These are phyloP conservation scores for Apiospora phragmitis DNA, from an alignment of 2,329 filamentous ascomycete species.

Conservation along the genomic window DNA sequence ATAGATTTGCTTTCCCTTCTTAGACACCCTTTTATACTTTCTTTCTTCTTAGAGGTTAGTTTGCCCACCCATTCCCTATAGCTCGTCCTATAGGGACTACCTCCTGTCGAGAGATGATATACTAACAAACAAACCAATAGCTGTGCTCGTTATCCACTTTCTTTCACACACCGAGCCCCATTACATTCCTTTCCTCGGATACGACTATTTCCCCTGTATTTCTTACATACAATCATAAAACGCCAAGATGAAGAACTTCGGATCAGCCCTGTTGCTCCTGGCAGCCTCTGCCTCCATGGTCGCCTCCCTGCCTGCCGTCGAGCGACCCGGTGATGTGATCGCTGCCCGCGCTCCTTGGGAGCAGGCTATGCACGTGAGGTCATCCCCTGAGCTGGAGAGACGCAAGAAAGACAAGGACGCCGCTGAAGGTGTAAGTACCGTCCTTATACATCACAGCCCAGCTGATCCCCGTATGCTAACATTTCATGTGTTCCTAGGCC, in stretches of 20 bases:
- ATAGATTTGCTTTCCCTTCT: constrained; percentile 8
- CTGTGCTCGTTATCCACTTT: constrained; percentile 11
- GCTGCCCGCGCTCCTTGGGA: constrained; percentile 11
- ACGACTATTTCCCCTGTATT: neutral
- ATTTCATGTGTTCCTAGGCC: neutral
- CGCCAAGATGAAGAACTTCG: constrained; percentile 17
- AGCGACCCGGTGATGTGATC: neutral
- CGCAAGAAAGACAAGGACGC: constrained; percentile 6
- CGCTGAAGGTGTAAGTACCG: neutral
- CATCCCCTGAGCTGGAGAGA: neutral
- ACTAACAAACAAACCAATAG: neutral
- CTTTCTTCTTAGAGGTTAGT: constrained; percentile 3
- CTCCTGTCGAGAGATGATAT: neutral
- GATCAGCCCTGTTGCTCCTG: constrained; percentile 15
- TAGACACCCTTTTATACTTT: neutral
- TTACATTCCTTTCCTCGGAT: neutral
- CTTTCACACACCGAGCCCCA: neutral
- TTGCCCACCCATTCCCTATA: neutral
- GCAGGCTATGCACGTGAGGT: neutral
- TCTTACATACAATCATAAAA: neutral
- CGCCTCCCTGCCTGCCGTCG: constrained; percentile 12
- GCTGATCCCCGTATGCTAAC: neutral
- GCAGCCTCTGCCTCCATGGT: constrained; percentile 16
- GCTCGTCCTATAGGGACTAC: neutral
- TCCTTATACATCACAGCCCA: neutral